A percentile compares a stretch with the other conserved stretches of the same genome.
phyloP scores from a whole-genome alignment of 2,329 filamentous ascomycete species.

The Monilinia polystroma region DNA sequence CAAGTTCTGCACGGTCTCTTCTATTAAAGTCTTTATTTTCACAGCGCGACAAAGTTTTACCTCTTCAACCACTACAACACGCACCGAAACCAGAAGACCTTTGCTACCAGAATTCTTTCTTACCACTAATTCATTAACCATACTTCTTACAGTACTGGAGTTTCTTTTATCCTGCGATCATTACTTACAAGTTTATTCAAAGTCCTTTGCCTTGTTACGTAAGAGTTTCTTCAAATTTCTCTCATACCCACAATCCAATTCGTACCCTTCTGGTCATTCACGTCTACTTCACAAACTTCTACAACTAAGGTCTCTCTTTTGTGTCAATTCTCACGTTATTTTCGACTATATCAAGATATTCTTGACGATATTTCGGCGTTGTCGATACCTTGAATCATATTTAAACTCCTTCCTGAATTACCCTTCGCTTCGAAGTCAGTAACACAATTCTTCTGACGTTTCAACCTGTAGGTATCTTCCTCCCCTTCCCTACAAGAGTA shows the following conservation, averaged over 20 bases:
- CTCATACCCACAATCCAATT: not conserved
- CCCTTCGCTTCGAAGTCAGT: not conserved
- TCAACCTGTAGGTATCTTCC: not conserved
- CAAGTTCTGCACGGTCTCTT: not conserved
- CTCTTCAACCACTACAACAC: not conserved
- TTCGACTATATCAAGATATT: not conserved
- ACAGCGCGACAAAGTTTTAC: not conserved
- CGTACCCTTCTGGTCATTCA: not conserved
- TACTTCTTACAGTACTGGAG: not conserved
- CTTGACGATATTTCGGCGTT: not conserved
- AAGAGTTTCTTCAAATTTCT: not conserved
- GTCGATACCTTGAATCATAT: not conserved
- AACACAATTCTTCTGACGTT: not conserved
- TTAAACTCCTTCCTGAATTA: not conserved
- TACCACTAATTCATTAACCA: not conserved
- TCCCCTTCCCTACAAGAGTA: not conserved
- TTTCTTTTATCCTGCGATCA: not conserved
- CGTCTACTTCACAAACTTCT: not conserved
- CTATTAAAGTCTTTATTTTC: not conserved
- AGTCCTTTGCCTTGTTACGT: not conserved
- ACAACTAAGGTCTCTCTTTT: not conserved
- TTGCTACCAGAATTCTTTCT: not conserved
- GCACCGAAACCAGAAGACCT: not conserved
- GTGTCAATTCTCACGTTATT: not conserved
- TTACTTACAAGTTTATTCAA: not conserved